Percentiles rank a stretch among this genome's conserved stretches.
Conservation (phyloP, 1,139 yeast species). For the Lipomyces yarrowii region DNA sequence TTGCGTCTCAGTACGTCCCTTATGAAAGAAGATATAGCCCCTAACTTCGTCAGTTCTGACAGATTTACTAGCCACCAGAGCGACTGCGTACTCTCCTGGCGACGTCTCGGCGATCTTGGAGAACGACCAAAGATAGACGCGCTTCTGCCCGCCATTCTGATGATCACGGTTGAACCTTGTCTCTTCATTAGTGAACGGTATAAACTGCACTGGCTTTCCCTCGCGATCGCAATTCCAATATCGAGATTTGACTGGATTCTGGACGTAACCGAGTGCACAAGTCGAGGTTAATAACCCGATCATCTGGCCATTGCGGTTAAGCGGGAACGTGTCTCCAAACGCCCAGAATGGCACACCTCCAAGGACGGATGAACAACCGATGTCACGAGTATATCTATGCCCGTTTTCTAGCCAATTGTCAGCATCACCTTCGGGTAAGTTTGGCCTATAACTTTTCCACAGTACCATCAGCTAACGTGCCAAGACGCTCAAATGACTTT, state of each 20-base stretch:
- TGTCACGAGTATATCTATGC: conserved; percentile 25
- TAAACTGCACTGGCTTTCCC: conserved; percentile 26
- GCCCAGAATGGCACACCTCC: conserved; percentile 22
- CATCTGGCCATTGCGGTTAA: conserved; percentile 28
- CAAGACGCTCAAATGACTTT: conserved; percentile 28
- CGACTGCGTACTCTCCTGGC: conserved; percentile 22
- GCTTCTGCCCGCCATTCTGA: conserved; percentile 23
- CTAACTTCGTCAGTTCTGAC: conserved; percentile 1
- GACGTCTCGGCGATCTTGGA: conserved; percentile 22
- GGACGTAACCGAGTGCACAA: conserved; percentile 21
- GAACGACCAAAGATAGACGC: conserved; percentile 29
- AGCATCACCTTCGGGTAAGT: neutral
- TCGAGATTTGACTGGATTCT: conserved; percentile 23
- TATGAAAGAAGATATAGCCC: conserved; percentile 29
- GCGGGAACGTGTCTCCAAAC: conserved; percentile 30
- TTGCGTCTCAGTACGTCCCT: conserved; percentile 26
- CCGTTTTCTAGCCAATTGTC: conserved; percentile 22
- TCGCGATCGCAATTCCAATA: conserved; percentile 23
- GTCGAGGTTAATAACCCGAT: conserved; percentile 29
- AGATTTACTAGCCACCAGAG: neutral
- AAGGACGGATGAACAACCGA: conserved; percentile 26
- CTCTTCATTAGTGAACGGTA: conserved; percentile 30
- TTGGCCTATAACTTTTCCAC: no score
- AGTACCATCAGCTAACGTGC: conserved; percentile 27
- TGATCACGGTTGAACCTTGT: conserved; percentile 16